Conservation (phyloP, 1,139 yeast genomes). For the Saccharomyces pastorianus region DNA sequence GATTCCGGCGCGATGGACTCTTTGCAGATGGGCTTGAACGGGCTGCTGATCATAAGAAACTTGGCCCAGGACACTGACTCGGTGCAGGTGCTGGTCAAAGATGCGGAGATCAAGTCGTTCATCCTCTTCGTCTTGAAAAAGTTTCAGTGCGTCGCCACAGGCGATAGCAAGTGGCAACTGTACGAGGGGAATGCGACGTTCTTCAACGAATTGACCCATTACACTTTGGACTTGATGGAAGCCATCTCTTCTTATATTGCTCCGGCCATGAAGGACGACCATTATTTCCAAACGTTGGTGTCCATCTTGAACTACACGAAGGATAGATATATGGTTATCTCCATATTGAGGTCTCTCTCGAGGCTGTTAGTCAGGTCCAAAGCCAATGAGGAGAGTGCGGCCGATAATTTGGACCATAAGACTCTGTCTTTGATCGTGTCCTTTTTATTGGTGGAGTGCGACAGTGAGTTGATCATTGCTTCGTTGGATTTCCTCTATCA, state of each 20-base stretch:
- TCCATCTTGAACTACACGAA: conserved; percentile 39
- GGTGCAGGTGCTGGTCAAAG: conserved; percentile 68
- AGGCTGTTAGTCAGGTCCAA: conserved; percentile 42
- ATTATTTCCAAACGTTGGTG: conserved; percentile 46
- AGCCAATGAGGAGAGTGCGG: conserved; percentile 39
- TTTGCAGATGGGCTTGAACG: conserved; percentile 28
- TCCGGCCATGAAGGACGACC: conserved; percentile 60
- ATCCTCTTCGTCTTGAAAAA: conserved; percentile 23
- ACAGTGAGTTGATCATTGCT: conserved; percentile 55
- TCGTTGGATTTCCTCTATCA: conserved; percentile 62
- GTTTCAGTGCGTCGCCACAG: conserved; percentile 14
- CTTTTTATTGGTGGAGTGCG: conserved; percentile 40
- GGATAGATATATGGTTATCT: conserved; percentile 49
- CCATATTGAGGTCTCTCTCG: conserved; percentile 47
- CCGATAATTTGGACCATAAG: conserved; percentile 35
- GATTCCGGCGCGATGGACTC: conserved; percentile 12
- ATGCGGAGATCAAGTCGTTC: conserved; percentile 41
- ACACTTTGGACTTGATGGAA: conserved; percentile 73
- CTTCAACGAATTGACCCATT: conserved; percentile 55
- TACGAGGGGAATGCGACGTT: conserved; percentile 29
- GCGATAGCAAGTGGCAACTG: conserved; percentile 14
- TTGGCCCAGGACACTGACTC: conserved; percentile 74
- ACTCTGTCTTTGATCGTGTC: conserved; percentile 40
- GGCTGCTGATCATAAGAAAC: conserved; percentile 58
- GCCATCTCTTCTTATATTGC: conserved; percentile 76